phyloP scores from a whole-genome alignment of 2,329 filamentous ascomycete species.

The Colletotrichum magnum region DNA sequence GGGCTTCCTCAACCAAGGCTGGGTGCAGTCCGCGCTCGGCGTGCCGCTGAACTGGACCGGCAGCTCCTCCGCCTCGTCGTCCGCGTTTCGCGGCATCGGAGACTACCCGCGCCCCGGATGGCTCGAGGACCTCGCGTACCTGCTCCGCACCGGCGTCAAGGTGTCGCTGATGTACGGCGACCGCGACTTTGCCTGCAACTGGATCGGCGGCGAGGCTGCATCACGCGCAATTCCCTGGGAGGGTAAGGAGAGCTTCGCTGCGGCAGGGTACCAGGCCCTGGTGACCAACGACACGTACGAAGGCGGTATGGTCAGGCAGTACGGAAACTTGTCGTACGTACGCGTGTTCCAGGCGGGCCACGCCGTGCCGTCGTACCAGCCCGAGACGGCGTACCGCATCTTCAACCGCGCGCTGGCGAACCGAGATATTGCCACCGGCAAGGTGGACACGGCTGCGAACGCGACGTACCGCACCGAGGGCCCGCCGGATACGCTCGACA shows the following conservation, averaged over 20 bases:
- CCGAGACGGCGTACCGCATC: slow-evolving; percentile 59
- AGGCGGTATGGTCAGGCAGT: slow-evolving; percentile 76
- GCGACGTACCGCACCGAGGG: slow-evolving; percentile 42
- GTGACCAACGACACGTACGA: slow-evolving; percentile 70
- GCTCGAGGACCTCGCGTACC: slow-evolving; percentile 61
- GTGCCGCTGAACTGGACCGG: slow-evolving; percentile 69
- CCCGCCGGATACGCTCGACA: slow-evolving; percentile 39
- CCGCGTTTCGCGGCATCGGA: slow-evolving; percentile 44
- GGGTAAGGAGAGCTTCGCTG: slow-evolving; percentile 41
- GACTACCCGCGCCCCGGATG: slow-evolving; percentile 49
- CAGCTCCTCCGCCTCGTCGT: slow-evolving; percentile 32
- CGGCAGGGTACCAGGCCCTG: slow-evolving; percentile 75
- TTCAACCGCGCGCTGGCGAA: slow-evolving; percentile 61
- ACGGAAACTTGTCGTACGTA: slow-evolving; percentile 74
- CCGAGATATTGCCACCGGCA: slow-evolving; percentile 43
- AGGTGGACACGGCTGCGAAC: slow-evolving; percentile 40
- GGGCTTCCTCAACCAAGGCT: slow-evolving; percentile 41
- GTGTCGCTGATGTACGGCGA: slow-evolving; percentile 71
- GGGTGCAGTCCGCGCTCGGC: slow-evolving; percentile 72
- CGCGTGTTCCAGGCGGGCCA: slow-evolving; percentile 72
- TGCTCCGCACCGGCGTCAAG: slow-evolving; percentile 66
- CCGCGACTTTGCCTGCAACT: slow-evolving; percentile 71
- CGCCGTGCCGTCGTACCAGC: slow-evolving; percentile 67
- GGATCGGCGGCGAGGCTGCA: slow-evolving; percentile 63
- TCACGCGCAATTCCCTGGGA: slow-evolving; percentile 58